Evolutionary conservation across 73 alveolate species (phyloP).

Genomic region (Symbiodinium pilosum): DNA sequence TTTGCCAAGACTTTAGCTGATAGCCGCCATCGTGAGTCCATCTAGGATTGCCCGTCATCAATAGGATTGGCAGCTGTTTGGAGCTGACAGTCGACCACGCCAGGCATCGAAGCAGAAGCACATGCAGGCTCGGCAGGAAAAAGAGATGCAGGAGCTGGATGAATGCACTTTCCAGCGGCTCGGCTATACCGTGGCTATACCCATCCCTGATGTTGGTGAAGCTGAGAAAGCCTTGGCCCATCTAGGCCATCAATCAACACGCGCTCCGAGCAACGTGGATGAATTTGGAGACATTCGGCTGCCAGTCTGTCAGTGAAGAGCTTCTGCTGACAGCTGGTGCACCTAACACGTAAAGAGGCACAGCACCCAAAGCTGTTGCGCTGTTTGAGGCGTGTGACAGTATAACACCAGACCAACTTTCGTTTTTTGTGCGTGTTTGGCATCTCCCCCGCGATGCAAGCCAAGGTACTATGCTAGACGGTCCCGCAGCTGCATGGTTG

Average conservation of each 20-base stretch:
- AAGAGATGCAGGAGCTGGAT: conserved; percentile 72
- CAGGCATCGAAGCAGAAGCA: conserved; percentile 65
- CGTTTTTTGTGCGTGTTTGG: too few relatives aligned
- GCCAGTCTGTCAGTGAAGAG: not conserved
- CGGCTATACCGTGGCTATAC: not conserved
- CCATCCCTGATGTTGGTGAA: too few relatives aligned
- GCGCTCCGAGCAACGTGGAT: not conserved
- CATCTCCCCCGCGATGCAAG: too few relatives aligned
- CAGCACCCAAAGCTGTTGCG: too few relatives aligned
- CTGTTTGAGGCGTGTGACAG: too few relatives aligned
- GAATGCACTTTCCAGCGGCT: conserved; percentile 71
- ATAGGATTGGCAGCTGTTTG: too few relatives aligned
- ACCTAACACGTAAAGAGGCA: too few relatives aligned
- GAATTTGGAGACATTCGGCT: not conserved
- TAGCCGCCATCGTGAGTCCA: not conserved
- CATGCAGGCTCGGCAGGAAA: conserved; percentile 69
- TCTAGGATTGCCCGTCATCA: too few relatives aligned
- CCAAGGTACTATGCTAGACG: conserved; percentile 61
- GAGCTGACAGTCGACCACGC: not conserved
- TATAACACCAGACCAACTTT: too few relatives aligned
- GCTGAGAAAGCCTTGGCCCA: too few relatives aligned
- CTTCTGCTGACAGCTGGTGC: too few relatives aligned
- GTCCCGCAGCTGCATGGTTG: conserved; percentile 80
- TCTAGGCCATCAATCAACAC: conserved; percentile 10
- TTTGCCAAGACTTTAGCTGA: not conserved